Conservation (phyloP, 1,139 yeast species). For the Candida labiduridarum region DNA sequence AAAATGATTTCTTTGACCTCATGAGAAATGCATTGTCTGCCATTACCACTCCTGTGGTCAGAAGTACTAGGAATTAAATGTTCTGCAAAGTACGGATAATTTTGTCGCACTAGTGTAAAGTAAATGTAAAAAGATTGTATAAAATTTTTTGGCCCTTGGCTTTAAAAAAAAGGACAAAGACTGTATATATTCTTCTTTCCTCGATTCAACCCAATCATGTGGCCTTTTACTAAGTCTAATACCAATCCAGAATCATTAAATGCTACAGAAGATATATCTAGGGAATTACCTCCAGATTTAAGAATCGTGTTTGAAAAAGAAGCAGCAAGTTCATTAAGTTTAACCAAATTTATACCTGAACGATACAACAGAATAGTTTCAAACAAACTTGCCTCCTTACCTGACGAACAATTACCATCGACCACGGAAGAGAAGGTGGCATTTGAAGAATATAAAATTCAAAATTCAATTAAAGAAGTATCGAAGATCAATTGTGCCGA, state of each 20-base stretch:
- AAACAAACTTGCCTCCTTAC: constrained; percentile 24
- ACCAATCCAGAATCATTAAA: constrained; percentile 14
- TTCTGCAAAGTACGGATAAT: too few relatives aligned
- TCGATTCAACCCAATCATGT: constrained; percentile 18
- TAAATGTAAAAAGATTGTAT: too few relatives aligned
- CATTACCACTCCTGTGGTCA: too few relatives aligned
- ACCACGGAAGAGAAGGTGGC: constrained; percentile 24
- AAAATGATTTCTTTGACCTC: too few relatives aligned
- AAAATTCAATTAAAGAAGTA: constrained; percentile 28
- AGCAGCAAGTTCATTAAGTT: constrained; percentile 22
- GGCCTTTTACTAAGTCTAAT: constrained; percentile 23
- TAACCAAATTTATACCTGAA: constrained; percentile 27
- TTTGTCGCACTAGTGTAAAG: too few relatives aligned
- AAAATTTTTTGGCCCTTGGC: too few relatives aligned
- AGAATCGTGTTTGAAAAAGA: constrained; percentile 35
- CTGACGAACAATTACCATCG: constrained; percentile 12
- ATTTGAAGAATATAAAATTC: constrained; percentile 35
- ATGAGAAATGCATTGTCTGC: too few relatives aligned
- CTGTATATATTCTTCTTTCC: background rate
- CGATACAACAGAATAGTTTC: constrained; percentile 34
- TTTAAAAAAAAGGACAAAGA: too few relatives aligned
- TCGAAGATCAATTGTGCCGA: constrained; percentile 46
- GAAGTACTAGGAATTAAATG: too few relatives aligned
- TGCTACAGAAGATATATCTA: constrained; percentile 27
- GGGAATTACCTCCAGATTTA: constrained; percentile 34